Evolutionary conservation across 1,284 basidiomycete species (phyloP).

Genomic region (Rhodotorula sp.): DNA sequence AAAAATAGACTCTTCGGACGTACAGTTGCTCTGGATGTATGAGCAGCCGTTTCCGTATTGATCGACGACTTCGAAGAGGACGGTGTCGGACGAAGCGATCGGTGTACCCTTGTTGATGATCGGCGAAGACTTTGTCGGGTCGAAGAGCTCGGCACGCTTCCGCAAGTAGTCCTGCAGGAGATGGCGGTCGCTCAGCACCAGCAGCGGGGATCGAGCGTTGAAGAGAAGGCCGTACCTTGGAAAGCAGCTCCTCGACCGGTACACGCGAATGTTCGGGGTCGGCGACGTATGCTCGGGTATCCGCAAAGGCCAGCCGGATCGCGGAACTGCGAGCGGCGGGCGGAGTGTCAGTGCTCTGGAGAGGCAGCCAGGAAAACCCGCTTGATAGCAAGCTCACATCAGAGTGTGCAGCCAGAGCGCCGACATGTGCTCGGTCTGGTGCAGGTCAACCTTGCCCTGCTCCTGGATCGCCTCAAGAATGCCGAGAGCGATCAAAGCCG

Average conservation of each 20-base stretch:
- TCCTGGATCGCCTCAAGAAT: constrained; percentile 83
- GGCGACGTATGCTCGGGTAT: constrained; percentile 80
- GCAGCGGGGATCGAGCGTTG: constrained; percentile 9
- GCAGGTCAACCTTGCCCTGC: constrained; percentile 66
- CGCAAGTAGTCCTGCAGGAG: constrained; percentile 68
- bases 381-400: constrained; percentile 50
- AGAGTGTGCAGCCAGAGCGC: constrained; percentile 81
- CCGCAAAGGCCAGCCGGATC: constrained; percentile 52
- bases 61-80: constrained; percentile 66
- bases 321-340: constrained; percentile 13
- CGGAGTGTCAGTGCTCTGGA: background rate
- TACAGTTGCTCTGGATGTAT: constrained; percentile 69
- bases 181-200: background rate
- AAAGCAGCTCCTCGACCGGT: constrained; percentile 73
- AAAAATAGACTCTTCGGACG: constrained; percentile 48
- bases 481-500: constrained; percentile 80
- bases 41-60: constrained; percentile 62
- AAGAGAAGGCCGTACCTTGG: constrained; percentile 58
- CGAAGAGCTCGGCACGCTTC: constrained; percentile 73
- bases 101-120: constrained; percentile 75
- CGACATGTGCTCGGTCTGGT: constrained; percentile 82
- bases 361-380: background rate
- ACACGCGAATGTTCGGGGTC: constrained; percentile 74
- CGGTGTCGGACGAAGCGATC: constrained; percentile 79
- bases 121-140: constrained; percentile 63